Conservation (phyloP, 768 basidiomycete species). For the Daedaleopsis sinensis region DNA sequence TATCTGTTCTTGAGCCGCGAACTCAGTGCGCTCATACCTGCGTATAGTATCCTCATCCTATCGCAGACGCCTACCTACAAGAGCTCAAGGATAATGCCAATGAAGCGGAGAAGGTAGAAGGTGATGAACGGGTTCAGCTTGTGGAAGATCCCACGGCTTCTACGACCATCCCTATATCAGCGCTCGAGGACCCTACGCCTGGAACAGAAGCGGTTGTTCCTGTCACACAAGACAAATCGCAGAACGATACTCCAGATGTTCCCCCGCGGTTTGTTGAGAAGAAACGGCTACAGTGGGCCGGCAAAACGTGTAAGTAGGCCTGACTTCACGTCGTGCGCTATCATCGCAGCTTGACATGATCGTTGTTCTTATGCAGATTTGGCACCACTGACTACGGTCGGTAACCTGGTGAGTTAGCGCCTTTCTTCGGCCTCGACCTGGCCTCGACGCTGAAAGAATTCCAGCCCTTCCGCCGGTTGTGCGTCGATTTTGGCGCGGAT, state of each 20-base stretch:
- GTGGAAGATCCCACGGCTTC: neutral
- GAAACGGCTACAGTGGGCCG: conserved; percentile 82
- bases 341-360: conserved; percentile 8
- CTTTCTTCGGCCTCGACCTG: neutral
- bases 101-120: conserved; percentile 16
- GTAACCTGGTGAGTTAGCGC: conserved; percentile 72
- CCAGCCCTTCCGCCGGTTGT: conserved; percentile 91
- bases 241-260: conserved; percentile 67
- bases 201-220: conserved; percentile 15
- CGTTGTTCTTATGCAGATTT: conserved; percentile 52
- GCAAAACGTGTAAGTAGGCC: conserved; percentile 77
- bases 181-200: conserved; percentile 3
- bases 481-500: conserved; percentile 84
- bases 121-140: conserved; percentile 6
- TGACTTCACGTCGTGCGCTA: neutral
- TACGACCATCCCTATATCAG: conserved; percentile 3
- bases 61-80: conserved; percentile 62
- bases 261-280: conserved; percentile 79
- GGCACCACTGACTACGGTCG: conserved; percentile 91
- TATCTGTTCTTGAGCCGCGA: neutral
- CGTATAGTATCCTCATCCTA: conserved; percentile 64
- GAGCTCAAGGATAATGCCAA: conserved; percentile 43
- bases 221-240: conserved; percentile 26
- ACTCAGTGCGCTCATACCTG: too few relatives aligned
- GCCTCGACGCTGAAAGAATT: neutral